Percentiles rank a stretch among this genome's conserved stretches.
These are phyloP conservation scores for Thoreauomyces humboldtii DNA, from an alignment of 192 early-diverging fungal genomes.

Conservation along the genomic window DNA sequence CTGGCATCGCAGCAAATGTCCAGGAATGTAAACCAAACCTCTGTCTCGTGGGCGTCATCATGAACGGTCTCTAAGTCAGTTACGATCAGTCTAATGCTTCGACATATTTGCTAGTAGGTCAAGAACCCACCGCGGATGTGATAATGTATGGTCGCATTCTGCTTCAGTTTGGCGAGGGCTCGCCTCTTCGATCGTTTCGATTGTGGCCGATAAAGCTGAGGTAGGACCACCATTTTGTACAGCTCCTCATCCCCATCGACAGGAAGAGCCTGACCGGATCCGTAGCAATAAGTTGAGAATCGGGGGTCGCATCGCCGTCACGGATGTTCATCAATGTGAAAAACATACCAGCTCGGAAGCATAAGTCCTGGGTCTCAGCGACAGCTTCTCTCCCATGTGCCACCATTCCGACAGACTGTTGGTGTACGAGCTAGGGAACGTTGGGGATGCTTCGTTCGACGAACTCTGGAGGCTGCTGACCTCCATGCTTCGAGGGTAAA, in stretches of 20 bases:
- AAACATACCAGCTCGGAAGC: neutral
- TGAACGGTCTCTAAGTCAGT: neutral
- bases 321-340: neutral
- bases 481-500: too few species aligned
- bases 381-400: neutral
- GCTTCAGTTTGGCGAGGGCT: neutral
- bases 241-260: too few species aligned
- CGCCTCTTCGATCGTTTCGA: neutral
- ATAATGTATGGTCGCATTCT: neutral
- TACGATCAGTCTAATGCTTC: neutral
- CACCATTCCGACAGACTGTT: neutral
- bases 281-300: neutral
- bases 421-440: too few species aligned
- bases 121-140: neutral
- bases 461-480: too few species aligned
- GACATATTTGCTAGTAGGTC: neutral
- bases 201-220: neutral
- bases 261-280: too few species aligned
- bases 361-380: neutral
- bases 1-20: neutral
- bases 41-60: neutral
- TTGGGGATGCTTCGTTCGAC: too few species aligned
- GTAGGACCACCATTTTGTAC: slow-evolving; percentile 2
- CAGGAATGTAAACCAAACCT: neutral
- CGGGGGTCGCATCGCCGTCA: too few species aligned